Base-by-base conservation (phyloP, 2,329 filamentous ascomycete genomes). In the Paraphaeosphaeria sporulosa region DNA sequence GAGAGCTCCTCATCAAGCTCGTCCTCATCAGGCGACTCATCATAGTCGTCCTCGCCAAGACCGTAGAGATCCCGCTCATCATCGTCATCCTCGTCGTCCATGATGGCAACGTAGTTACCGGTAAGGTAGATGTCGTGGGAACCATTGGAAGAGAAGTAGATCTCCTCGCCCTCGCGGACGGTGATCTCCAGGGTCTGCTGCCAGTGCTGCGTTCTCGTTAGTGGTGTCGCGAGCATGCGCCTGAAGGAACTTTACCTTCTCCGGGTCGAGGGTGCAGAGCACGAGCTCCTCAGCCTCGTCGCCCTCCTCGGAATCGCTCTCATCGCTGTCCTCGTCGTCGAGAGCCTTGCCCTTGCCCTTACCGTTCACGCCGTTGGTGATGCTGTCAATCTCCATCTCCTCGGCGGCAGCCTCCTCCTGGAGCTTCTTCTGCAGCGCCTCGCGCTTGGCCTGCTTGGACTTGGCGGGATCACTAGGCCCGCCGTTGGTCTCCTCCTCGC, bases 131-230 rank as follows among this genome's bases (percentile, higher is more conserved):
- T 85, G 65, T 91, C 88, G 85, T 97, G 93, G 64, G 92, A 95
- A 72, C 95, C 95, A 63, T 87, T 89, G 67, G 96, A 93, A 76
- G 91, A 87, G 84, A 99, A 98, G 86, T 92, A 97, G 67, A 97
- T 90, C 71, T 88, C 88, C 85, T 99, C 95, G 70, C 91, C 87
- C 78, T 97, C 91, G 72, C 87, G 89, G 76, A 99, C 88, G 65
- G 92, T 95, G 79, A 99, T 92, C 80, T 99, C 93, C 61, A 99
- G 88, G 50, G 95, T 83, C 82, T 99, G 96, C 82, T 99, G 95
- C 86, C 90, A 97, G 84, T 92, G 88, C 95, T 98, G 72, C n/a
- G 46, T 49, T 57, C 10, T 42, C 10, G 61, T 73, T 79, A 74
- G 80, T 67, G 63, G 6, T 43, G 15, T 59, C 36, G n/a, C n/a